These are phyloP conservation scores for Penicillium taxi DNA, from an alignment of 495 filamentous ascomycete genomes.

Conservation along the genomic window DNA sequence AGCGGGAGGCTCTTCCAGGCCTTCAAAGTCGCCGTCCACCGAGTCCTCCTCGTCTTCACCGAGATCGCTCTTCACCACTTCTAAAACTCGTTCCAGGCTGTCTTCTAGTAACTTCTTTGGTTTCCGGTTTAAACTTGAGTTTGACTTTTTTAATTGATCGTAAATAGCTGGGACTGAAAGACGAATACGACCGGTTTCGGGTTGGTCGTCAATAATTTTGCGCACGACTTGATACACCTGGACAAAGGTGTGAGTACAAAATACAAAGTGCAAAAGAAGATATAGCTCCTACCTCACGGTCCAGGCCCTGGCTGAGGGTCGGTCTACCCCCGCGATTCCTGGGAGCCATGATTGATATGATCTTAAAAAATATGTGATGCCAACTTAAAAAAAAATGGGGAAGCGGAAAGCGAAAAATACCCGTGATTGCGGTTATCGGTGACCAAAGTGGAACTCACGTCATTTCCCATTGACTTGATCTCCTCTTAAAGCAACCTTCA, in stretches of 20 bases:
- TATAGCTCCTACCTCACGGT: slow-evolving; percentile 42
- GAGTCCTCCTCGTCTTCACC: slow-evolving; percentile 46
- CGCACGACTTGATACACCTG: slow-evolving; percentile 68
- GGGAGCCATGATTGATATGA: slow-evolving; percentile 21
- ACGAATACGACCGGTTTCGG: slow-evolving; percentile 34
- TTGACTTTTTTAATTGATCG: slow-evolving; percentile 70
- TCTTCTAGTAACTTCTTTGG: slow-evolving; percentile 75
- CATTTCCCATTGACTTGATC: slow-evolving; percentile 30
- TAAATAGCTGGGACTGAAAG: slow-evolving; percentile 60
- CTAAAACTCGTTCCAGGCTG: slow-evolving; percentile 77
- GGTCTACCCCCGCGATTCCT: slow-evolving; percentile 38
- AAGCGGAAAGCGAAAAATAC: slow-evolving; percentile 14
- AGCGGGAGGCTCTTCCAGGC: slow-evolving; percentile 40
- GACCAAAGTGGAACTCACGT: slow-evolving; percentile 10
- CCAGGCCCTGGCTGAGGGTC: slow-evolving; percentile 45
- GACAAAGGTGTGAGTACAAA: slow-evolving; percentile 1
- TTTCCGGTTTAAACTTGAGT: slow-evolving; percentile 72
- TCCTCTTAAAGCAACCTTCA: slow-evolving; percentile 5
- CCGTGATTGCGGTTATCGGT: slow-evolving; percentile 11
- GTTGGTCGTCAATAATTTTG: slow-evolving; percentile 60
- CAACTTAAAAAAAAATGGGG: slow-evolving; percentile 18
- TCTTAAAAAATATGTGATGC: slow-evolving; percentile 9
- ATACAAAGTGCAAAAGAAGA: not conserved
- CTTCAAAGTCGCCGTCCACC: slow-evolving; percentile 59
- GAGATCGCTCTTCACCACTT: slow-evolving; percentile 59